Evolutionary conservation across 2,329 filamentous ascomycete species (phyloP).

Genomic region (Neonectria punicea): DNA sequence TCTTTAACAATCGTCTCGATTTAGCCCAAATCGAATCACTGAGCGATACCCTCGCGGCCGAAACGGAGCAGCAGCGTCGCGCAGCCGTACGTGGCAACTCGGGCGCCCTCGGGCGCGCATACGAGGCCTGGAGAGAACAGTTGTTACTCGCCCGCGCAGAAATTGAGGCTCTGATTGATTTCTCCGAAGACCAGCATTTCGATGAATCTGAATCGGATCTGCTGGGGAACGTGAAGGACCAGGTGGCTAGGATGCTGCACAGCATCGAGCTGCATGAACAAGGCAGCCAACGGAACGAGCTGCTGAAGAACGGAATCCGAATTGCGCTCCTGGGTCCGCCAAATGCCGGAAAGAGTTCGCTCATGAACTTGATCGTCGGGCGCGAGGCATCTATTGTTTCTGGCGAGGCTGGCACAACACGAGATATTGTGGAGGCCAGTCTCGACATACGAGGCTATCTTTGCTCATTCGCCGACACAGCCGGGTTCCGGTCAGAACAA

Average conservation of each 20-base stretch:
- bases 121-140: conserved; percentile 83
- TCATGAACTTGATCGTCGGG: conserved; percentile 90
- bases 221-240: conserved; percentile 72
- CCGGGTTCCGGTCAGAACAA: conserved; percentile 75
- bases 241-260: conserved; percentile 69
- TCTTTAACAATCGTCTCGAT: conserved; percentile 85
- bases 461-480: conserved; percentile 95
- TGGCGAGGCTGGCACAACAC: conserved; percentile 89
- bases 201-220: conserved; percentile 84
- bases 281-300: conserved; percentile 83
- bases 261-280: conserved; percentile 76
- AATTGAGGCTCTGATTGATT: conserved; percentile 95
- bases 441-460: conserved; percentile 91
- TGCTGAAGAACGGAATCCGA: conserved; percentile 85
- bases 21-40: conserved; percentile 83
- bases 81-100: conserved; percentile 84
- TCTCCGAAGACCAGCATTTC: conserved; percentile 97
- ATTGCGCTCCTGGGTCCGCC: conserved; percentile 90
- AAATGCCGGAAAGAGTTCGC: conserved; percentile 93
- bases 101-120: conserved; percentile 75
- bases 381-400: conserved; percentile 96
- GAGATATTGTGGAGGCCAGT: conserved; percentile 92
- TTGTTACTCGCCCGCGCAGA: conserved; percentile 87
- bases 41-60: conserved; percentile 70
- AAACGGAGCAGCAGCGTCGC: conserved; percentile 93